Conservation (phyloP, 495 filamentous ascomycete genomes). For the Sphaerosporella brunnea region DNA sequence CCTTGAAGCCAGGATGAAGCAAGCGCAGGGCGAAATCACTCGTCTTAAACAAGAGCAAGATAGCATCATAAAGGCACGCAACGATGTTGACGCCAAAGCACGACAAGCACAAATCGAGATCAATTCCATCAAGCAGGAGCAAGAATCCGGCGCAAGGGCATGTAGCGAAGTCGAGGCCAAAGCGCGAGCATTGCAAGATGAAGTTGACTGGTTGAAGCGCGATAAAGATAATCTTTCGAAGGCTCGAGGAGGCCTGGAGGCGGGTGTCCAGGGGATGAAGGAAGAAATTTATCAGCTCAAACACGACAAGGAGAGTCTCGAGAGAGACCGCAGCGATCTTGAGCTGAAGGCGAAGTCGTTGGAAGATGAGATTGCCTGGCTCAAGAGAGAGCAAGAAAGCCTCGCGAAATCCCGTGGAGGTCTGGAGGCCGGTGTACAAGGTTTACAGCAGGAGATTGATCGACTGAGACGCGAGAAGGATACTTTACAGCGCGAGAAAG, state of each 20-base stretch:
- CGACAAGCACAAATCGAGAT: neutral
- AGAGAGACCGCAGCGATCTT: neutral
- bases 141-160: neutral
- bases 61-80: neutral
- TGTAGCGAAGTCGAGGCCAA: neutral
- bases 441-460: neutral
- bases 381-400: neutral
- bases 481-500: slow-evolving; percentile 18
- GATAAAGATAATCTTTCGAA: neutral
- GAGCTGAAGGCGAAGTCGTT: slow-evolving; percentile 21
- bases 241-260: neutral
- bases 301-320: neutral
- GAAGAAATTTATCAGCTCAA: neutral
- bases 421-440: neutral
- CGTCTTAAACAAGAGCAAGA: neutral
- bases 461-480: slow-evolving; percentile 18
- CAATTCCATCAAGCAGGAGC: neutral
- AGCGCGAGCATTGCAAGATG: neutral
- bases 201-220: neutral
- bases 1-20: neutral
- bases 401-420: slow-evolving; percentile 1
- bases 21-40: neutral
- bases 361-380: slow-evolving; percentile 5
- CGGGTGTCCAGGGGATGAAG: neutral
- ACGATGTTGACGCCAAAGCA: neutral